These are phyloP conservation scores for Solanum clarkiae DNA, from an alignment of 257 asterid genomes.

Conservation along the genomic window DNA sequence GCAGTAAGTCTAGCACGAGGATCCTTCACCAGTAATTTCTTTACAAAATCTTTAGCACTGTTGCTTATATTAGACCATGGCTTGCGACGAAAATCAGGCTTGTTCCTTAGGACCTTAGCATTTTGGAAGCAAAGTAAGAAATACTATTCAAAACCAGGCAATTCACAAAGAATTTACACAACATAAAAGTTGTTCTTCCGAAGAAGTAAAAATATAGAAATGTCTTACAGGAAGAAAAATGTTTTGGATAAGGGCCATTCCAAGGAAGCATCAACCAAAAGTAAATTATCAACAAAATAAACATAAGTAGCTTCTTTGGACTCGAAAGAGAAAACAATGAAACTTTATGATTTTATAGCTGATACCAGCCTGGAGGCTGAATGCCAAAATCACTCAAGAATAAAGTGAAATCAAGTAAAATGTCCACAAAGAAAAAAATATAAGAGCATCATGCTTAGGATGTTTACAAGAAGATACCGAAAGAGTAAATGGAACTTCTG, in stretches of 20 bases:
- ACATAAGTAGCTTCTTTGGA: not conserved
- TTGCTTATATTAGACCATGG: constrained; percentile 93
- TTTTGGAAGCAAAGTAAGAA: not conserved
- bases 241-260: not conserved
- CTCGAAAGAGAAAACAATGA: not conserved
- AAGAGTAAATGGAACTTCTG: not conserved
- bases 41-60: constrained; percentile 92
- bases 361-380: not conserved
- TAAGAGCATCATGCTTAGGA: not conserved
- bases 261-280: not conserved
- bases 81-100: constrained; percentile 94
- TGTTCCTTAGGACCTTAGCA: constrained; percentile 66
- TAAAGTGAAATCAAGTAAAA: not conserved
- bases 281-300: not conserved
- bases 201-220: not conserved
- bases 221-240: not conserved
- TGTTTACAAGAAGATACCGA: not conserved
- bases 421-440: not conserved
- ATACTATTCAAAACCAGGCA: not conserved
- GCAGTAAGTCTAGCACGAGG: constrained; percentile 98
- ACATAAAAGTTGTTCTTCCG: not conserved
- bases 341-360: not conserved
- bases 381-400: not conserved
- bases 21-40: constrained; percentile 80
- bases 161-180: not conserved